phyloP scores from a whole-genome alignment of 1,284 basidiomycete genomes.

The Leccinum subspadiceum region DNA sequence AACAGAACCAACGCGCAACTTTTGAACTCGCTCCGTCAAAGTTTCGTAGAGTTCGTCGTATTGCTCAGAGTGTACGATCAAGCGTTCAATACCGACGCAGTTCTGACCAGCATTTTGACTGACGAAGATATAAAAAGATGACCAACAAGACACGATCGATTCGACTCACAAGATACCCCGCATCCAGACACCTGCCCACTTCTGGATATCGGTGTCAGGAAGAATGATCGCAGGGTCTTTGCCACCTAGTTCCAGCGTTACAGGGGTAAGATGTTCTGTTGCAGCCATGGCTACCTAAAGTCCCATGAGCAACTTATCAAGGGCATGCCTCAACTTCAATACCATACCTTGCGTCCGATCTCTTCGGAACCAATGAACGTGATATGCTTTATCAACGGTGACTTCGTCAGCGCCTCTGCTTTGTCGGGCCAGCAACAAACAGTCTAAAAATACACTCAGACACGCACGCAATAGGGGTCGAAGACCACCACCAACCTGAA shows the following conservation, averaged over 20 bases:
- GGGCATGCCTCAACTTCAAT: constrained; percentile 3
- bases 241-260: constrained; percentile 88
- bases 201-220: constrained; percentile 67
- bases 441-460: constrained; percentile 43
- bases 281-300: constrained; percentile 38
- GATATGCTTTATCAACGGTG: constrained; percentile 78
- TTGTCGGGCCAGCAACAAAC: constrained; percentile 89
- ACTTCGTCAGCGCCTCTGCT: constrained; percentile 79
- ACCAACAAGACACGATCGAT: not conserved
- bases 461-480: not conserved
- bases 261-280: constrained; percentile 82
- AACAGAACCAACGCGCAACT: constrained; percentile 71
- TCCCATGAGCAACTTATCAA: not conserved
- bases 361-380: constrained; percentile 92
- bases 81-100: constrained; percentile 93
- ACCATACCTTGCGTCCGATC: constrained; percentile 84
- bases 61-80: constrained; percentile 79
- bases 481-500: constrained; percentile 53
- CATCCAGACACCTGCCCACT: constrained; percentile 76
- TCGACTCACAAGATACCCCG: constrained; percentile 82
- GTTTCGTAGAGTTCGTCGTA: constrained; percentile 72
- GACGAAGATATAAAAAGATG: constrained; percentile 7
- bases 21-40: constrained; percentile 60
- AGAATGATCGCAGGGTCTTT: constrained; percentile 81
- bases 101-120: constrained; percentile 95